phyloP scores from a whole-genome alignment of 176 grass and related monocot species.

The Ampelocalamus luodianensis region DNA sequence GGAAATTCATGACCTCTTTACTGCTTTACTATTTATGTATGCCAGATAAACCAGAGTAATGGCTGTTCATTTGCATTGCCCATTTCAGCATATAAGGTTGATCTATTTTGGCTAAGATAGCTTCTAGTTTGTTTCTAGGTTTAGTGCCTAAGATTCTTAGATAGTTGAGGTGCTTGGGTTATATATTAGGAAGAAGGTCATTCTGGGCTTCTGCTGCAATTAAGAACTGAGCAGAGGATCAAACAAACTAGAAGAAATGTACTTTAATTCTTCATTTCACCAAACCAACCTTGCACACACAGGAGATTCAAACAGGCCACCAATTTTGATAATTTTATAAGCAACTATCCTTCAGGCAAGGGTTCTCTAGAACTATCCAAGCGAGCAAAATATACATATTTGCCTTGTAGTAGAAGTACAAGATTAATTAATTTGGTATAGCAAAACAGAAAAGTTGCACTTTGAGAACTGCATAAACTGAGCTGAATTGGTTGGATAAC shows the following conservation, averaged over 20 bases:
- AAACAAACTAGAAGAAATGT: background rate
- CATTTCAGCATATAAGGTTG: background rate
- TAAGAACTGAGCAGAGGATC: background rate
- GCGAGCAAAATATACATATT: background rate
- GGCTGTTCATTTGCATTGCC: background rate
- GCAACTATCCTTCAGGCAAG: background rate
- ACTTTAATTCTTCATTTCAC: background rate
- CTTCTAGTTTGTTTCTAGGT: background rate
- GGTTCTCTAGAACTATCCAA: background rate
- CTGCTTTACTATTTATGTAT: background rate
- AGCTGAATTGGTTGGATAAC: background rate
- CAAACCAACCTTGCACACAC: background rate
- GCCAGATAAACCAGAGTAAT: background rate
- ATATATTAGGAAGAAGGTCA: background rate
- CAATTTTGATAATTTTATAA: background rate
- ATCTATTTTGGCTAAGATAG: background rate
- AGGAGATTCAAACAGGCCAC: background rate
- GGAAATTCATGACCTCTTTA: background rate
- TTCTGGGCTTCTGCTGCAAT: background rate
- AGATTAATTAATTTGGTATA: background rate
- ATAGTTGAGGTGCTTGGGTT: slow-evolving; percentile 7
- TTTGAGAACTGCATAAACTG: background rate
- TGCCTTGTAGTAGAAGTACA: background rate
- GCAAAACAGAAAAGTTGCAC: background rate
- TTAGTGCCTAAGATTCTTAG: background rate